Base-by-base conservation (phyloP, 164 flowering plant species). In the Vitis cinerea region DNA sequence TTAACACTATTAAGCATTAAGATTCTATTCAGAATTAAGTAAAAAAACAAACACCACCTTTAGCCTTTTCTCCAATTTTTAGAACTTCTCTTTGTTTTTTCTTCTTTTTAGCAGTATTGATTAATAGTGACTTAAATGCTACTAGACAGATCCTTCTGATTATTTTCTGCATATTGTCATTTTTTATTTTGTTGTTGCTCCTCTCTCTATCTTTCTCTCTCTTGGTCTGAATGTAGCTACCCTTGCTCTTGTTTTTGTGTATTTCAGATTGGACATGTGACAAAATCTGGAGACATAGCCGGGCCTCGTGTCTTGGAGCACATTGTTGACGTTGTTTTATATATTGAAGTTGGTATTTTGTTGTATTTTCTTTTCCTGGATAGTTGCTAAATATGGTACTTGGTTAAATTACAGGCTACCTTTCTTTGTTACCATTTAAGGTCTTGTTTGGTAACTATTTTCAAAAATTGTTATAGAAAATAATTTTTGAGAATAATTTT, bases 271-370 rank as follows among this genome's bases (percentile, higher is more conserved):
- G 99, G 98, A 12, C 99, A 95, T 79, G 97, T 95, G 70, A 95
- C 88, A 63, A 95, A 95, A 79, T 74, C 88, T 62, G 99, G 99
- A 78, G 99, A 93, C 0, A 89, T 95, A 71, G 99, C 99, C 17
- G 99, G 99, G 58, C 99, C 99, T 69, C 95, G 96, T 69, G 85
- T 87, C 15, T 83, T 95, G 87, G 99, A 95, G 86, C 98, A 95
- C 77, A 93, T 95, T 49, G 99, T 95, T 63, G 99, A 95, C 81
- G 92, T 82, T 80, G 98, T 95, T 74, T 68, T 95, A 60, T 95
- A 95, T 72, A 72, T 95, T 91, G 99, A 95, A 84, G 98, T 92
- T 73, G 75, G 97, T 91, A 79, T 65, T 79, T 72, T 56, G 17
- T 65, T 74, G 16, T 67, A 52, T 50, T 62, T 61, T n/a, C n/a